Percentiles rank a stretch among this genome's conserved stretches.
Evolutionary conservation across 345 rosid genomes (phyloP).

Genomic region (Ailanthus altissimus): DNA sequence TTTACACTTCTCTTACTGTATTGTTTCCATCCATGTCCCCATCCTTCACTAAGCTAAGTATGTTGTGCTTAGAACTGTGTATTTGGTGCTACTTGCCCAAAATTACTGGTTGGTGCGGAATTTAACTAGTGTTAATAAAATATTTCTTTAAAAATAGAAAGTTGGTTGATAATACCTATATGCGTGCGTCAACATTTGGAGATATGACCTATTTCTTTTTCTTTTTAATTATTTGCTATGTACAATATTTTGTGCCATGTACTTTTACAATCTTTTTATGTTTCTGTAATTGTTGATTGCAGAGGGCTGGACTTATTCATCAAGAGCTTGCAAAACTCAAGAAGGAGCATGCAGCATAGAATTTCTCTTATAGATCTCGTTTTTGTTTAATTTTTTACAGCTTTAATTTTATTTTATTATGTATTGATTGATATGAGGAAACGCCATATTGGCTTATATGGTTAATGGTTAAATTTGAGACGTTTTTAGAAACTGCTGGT

Average conservation of each 20-base stretch:
- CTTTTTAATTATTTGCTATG: background rate
- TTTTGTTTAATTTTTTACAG: constrained; percentile 18
- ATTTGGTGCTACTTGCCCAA: background rate
- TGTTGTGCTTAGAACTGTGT: too few species aligned
- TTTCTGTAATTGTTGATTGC: constrained; percentile 21
- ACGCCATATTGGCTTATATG: background rate
- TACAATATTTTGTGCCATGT: background rate
- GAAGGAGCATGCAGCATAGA: constrained; percentile 45
- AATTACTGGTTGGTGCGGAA: background rate
- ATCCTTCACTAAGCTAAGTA: background rate
- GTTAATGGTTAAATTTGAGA: background rate
- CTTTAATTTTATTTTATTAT: background rate
- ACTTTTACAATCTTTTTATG: background rate
- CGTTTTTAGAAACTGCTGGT: background rate
- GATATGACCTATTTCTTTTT: background rate
- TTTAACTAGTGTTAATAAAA: background rate
- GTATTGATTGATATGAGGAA: constrained; percentile 1
- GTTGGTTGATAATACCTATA: background rate
- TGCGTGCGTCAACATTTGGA: background rate
- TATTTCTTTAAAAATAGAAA: background rate
- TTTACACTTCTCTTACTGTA: background rate
- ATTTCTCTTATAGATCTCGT: background rate
- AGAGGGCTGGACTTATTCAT: constrained; percentile 66
- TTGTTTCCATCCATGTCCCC: background rate
- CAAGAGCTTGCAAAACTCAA: constrained; percentile 70